These are phyloP conservation scores for Venturia effusa DNA, from an alignment of 2,329 filamentous ascomycete species.

Conservation along the genomic window DNA sequence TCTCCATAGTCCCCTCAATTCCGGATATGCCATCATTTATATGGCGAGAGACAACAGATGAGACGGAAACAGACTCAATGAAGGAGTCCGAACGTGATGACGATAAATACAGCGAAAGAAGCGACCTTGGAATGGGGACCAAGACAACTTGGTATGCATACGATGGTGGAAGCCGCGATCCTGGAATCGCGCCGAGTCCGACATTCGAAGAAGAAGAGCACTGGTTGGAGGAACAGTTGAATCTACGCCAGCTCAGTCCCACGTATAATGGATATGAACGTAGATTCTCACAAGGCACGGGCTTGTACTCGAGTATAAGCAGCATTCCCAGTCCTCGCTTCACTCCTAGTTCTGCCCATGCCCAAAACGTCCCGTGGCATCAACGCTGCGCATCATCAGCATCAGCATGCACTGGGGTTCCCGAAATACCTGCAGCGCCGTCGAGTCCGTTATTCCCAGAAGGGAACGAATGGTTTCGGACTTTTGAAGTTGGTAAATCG, in stretches of 20 bases:
- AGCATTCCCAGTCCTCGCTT: background rate
- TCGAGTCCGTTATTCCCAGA: background rate
- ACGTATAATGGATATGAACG: background rate
- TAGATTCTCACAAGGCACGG: background rate
- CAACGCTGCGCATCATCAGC: background rate
- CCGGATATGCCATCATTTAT: background rate
- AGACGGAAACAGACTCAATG: background rate
- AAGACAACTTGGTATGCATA: background rate
- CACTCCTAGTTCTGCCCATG: background rate
- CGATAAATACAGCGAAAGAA: background rate
- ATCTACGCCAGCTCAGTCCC: background rate
- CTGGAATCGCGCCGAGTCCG: background rate
- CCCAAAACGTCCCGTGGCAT: background rate
- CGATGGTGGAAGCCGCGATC: background rate
- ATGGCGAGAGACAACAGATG: background rate
- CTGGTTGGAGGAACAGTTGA: background rate
- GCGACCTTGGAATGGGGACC: background rate
- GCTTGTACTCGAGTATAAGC: background rate
- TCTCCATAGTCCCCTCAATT: background rate
- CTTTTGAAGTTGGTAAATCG: background rate
- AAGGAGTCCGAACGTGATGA: background rate
- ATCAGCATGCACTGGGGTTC: background rate
- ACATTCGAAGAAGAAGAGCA: background rate
- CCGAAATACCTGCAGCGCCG: background rate
- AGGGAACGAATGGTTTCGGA: background rate